A percentile compares a stretch with the other conserved stretches of the same genome.
phyloP scores from a whole-genome alignment of 257 asterid genomes.

The Gentiana macrophylla region DNA sequence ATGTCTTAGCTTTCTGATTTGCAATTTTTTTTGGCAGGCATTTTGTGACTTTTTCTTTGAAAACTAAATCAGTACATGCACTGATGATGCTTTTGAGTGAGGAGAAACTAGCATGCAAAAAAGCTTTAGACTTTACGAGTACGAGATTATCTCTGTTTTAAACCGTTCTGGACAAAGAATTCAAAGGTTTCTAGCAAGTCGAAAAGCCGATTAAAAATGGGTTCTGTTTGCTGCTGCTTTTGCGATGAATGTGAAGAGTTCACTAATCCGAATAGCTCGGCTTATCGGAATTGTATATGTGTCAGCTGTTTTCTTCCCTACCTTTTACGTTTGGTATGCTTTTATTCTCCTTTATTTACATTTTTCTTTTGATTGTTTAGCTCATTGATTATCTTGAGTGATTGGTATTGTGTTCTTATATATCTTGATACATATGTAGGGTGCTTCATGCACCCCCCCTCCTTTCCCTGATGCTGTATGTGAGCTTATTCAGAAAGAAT shows the following conservation, averaged over 20 bases:
- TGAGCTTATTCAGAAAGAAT: too few species aligned
- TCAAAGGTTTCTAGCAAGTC: conserved; percentile 10
- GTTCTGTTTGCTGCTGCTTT: conserved; percentile 79
- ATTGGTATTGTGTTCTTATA: too few species aligned
- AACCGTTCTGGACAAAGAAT: conserved; percentile 10
- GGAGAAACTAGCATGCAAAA: conserved; percentile 43
- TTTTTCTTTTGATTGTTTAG: not conserved
- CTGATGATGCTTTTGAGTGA: conserved; percentile 5
- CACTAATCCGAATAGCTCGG: conserved; percentile 52
- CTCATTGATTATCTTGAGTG: not conserved
- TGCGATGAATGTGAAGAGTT: conserved; percentile 64
- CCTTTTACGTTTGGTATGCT: conserved; percentile 59
- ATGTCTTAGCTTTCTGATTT: too few species aligned
- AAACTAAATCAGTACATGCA: not conserved
- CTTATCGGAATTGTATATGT: conserved; percentile 54
- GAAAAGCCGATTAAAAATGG: conserved; percentile 40
- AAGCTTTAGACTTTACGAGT: conserved; percentile 25
- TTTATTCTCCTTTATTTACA: conserved; percentile 6
- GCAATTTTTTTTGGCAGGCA: too few species aligned
- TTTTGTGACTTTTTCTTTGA: too few species aligned
- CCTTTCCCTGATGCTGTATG: too few species aligned
- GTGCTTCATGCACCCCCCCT: too few species aligned
- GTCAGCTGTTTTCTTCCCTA: conserved; percentile 54
- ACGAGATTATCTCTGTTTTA: conserved; percentile 16
- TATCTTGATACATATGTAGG: too few species aligned